These are phyloP conservation scores for Aspergillus felis DNA, from an alignment of 2,329 filamentous ascomycete species.

Conservation along the genomic window DNA sequence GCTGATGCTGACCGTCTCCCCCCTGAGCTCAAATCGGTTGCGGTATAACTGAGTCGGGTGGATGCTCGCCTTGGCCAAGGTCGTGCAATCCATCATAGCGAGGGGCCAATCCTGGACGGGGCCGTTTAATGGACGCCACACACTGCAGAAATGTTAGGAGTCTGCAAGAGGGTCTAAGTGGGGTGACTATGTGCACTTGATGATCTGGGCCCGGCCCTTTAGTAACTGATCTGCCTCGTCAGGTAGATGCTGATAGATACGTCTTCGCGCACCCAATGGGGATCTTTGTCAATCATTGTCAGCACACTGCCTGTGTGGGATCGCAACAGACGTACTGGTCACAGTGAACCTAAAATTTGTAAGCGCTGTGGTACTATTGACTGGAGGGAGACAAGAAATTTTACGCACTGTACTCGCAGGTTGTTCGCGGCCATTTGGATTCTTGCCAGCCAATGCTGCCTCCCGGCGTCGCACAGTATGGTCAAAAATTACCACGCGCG, in stretches of 20 bases:
- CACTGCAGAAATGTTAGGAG: neutral
- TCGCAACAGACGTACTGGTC: neutral
- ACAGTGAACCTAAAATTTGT: neutral
- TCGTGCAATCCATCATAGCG: neutral
- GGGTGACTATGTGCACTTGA: neutral
- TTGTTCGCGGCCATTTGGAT: neutral
- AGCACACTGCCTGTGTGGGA: neutral
- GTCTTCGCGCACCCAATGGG: neutral
- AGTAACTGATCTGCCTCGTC: neutral
- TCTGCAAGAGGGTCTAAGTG: neutral
- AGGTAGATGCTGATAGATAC: slow-evolving; percentile 1
- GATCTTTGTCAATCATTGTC: neutral
- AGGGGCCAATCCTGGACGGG: neutral
- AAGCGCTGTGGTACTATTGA: neutral
- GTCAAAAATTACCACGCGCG: neutral
- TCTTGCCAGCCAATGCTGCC: neutral
- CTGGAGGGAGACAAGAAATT: neutral
- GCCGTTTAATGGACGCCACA: neutral
- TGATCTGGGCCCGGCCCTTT: neutral
- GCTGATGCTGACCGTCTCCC: neutral
- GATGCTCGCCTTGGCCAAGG: neutral
- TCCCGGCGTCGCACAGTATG: neutral
- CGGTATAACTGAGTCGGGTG: neutral
- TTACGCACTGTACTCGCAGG: neutral
- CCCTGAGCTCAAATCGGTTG: neutral